phyloP scores from a whole-genome alignment of 164 flowering plant genomes.

The Amborella trichopoda region DNA sequence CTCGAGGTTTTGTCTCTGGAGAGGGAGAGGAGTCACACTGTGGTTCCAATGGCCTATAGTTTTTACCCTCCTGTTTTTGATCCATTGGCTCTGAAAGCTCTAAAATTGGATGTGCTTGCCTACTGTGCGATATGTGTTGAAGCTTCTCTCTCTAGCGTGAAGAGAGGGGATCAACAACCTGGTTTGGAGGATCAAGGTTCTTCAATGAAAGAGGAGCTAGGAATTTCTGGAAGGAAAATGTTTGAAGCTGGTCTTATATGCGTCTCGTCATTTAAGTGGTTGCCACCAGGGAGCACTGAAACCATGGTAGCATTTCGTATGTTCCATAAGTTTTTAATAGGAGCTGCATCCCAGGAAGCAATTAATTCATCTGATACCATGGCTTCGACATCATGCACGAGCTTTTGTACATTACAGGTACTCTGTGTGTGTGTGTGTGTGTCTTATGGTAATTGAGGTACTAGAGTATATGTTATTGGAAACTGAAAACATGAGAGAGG shows the following conservation, averaged over 20 bases:
- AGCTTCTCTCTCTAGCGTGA: slow-evolving; percentile 9
- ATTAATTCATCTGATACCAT: slow-evolving; percentile 27
- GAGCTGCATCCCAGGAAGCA: slow-evolving; percentile 45
- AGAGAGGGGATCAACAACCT: slow-evolving; percentile 8
- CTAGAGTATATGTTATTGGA: no score
- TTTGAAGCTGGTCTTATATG: slow-evolving; percentile 69
- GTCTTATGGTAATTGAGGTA: no score
- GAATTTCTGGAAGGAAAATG: slow-evolving; percentile 31
- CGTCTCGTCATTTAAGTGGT: slow-evolving; percentile 78
- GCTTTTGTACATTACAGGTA: slow-evolving; percentile 60
- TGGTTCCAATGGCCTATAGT: slow-evolving; percentile 29
- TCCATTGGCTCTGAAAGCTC: slow-evolving; percentile 69
- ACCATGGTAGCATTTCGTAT: slow-evolving; percentile 75
- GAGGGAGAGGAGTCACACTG: slow-evolving; percentile 18
- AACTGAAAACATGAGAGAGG: no score
- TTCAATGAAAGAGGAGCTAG: background rate
- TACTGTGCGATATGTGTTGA: slow-evolving; percentile 31
- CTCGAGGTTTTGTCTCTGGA: slow-evolving; percentile 23
- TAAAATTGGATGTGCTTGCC: slow-evolving; percentile 81
- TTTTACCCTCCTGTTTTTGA: slow-evolving; percentile 74
- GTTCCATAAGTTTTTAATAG: slow-evolving; percentile 73
- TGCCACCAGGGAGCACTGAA: slow-evolving; percentile 91
- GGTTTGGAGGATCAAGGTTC: background rate
- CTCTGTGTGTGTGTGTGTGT: no score
- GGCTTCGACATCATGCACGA: slow-evolving; percentile 37